Evolutionary conservation across 139 green algal species (phyloP).

Genomic region (Tetradesmus obliquus): DNA sequence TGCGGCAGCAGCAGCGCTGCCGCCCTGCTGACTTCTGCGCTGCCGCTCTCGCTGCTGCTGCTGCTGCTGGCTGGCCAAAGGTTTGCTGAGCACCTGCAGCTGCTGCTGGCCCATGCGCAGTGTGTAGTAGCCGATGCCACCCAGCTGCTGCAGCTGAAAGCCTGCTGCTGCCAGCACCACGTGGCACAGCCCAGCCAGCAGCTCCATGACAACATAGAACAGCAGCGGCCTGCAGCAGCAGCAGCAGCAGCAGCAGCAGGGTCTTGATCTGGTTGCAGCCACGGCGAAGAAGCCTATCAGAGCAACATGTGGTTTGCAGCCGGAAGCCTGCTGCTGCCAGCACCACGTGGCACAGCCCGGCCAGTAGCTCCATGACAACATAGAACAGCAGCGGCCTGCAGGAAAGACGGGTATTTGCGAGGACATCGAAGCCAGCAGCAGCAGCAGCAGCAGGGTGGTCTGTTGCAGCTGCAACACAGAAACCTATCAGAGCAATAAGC

Average conservation of each 20-base stretch:
- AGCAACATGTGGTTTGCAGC: too few relatives aligned
- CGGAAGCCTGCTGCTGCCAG: slow-evolving; percentile 28
- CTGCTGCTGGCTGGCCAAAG: too few relatives aligned
- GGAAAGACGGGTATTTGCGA: too few relatives aligned
- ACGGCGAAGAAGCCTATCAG: too few relatives aligned
- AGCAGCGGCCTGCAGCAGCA: slow-evolving; percentile 36
- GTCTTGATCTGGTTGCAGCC: not conserved
- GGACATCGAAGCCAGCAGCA: too few relatives aligned
- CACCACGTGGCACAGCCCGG: slow-evolving; percentile 11
- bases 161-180: slow-evolving; percentile 14
- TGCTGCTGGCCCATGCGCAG: too few relatives aligned
- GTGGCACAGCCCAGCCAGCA: slow-evolving; percentile 12
- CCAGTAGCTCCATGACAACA: slow-evolving; percentile 21
- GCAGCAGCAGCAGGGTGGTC: not conserved
- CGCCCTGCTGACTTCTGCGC: too few relatives aligned
- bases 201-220: slow-evolving; percentile 39
- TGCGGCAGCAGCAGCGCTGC: too few relatives aligned
- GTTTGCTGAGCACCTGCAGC: too few relatives aligned
- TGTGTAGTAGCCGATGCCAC: slow-evolving; percentile 24
- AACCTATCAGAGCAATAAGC: not conserved
- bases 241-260: not conserved
- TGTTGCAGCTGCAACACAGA: not conserved
- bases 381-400: slow-evolving; percentile 41
- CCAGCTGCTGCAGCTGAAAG: not conserved
- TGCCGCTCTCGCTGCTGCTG: too few relatives aligned